Conservation (phyloP, 2,329 filamentous ascomycete genomes). For the Phaeosphaeria sp. region DNA sequence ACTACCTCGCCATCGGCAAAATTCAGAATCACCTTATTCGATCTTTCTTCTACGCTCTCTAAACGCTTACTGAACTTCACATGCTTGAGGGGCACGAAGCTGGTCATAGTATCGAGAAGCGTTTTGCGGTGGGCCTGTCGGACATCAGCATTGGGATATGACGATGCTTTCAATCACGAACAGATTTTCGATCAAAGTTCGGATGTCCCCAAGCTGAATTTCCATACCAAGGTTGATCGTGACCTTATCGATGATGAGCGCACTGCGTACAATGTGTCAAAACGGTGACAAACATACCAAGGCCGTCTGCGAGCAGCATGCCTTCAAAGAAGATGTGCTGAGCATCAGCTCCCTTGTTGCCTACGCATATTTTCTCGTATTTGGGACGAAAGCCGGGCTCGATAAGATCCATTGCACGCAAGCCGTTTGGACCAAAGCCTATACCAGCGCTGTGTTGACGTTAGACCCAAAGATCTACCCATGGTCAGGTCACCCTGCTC, state of each 20-base stretch:
- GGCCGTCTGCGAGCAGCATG: constrained; percentile 48
- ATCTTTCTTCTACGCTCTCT: constrained; percentile 36
- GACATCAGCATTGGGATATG: not conserved
- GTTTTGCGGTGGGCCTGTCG: constrained; percentile 50
- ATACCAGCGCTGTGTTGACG: constrained; percentile 19
- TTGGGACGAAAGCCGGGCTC: constrained; percentile 45
- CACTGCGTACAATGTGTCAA: not conserved
- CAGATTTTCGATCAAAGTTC: constrained; percentile 13
- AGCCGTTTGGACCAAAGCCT: constrained; percentile 49
- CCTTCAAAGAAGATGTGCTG: constrained; percentile 52
- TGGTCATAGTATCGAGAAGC: constrained; percentile 56
- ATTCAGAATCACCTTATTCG: constrained; percentile 46
- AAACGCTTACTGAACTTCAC: constrained; percentile 36
- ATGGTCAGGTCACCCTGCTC: not conserved
- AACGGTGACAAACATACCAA: constrained; percentile 31
- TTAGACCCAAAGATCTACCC: not conserved
- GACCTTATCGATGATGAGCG: constrained; percentile 1
- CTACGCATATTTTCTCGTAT: constrained; percentile 50
- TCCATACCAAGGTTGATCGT: constrained; percentile 11
- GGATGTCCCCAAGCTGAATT: constrained; percentile 3
- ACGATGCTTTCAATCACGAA: not conserved
- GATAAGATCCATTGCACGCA: constrained; percentile 52
- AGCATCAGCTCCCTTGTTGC: constrained; percentile 47
- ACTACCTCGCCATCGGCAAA: constrained; percentile 47
- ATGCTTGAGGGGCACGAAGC: constrained; percentile 41